Base-by-base conservation (phyloP, 2,329 filamentous ascomycete species). In the Diplodia intermedia region DNA sequence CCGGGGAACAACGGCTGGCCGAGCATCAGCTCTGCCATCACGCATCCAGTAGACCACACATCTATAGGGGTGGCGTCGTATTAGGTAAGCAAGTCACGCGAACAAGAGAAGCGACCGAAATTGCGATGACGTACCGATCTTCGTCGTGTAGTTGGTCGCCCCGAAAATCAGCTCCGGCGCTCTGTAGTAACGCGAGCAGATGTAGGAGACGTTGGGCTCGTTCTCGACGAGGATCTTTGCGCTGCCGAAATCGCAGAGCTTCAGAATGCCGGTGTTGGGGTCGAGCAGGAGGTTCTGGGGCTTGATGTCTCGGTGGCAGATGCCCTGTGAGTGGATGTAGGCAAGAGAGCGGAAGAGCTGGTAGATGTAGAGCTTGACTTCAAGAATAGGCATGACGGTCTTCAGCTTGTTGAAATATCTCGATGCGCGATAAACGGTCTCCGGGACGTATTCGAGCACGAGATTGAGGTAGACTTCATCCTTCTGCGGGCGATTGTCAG, bases 361-460 rank as follows among this genome's bases (percentile, higher is more conserved):
- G 84, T 99, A 99, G 79, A 94, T 99, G 86, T 98, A 99, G 71
- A 99, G 90, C 86, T 99, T 99, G 79, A 98, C 93, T 82, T 99
- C 95, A 74, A 99, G 88, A 75, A 94, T 97, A 18, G 95, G 95
- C 95, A 99, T 99, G 65, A 94, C 97, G 7, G 94, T 97, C 89
- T 98, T 99, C 90, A 98, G 91, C 86, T 99, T 99, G 87, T 96
- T 98, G 87, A 99, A 99, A 84, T 97, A 98, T 76, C 95, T 90
- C 71, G 95, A 98, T 53, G 95, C 95, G 77, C 95, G 90, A 82
- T 99, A 99, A 63, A 99, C 95, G 14, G 95, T 99, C 84, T 99
- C 95, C 62, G 95, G 95, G 61, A 99, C 95, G 76, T 93, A 99
- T 80, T 99, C 95, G 80, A 98, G 93, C 65, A 99, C 94, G 70